Base-by-base conservation (phyloP, 2,329 filamentous ascomycete species). In the Grosmannia huntii region DNA sequence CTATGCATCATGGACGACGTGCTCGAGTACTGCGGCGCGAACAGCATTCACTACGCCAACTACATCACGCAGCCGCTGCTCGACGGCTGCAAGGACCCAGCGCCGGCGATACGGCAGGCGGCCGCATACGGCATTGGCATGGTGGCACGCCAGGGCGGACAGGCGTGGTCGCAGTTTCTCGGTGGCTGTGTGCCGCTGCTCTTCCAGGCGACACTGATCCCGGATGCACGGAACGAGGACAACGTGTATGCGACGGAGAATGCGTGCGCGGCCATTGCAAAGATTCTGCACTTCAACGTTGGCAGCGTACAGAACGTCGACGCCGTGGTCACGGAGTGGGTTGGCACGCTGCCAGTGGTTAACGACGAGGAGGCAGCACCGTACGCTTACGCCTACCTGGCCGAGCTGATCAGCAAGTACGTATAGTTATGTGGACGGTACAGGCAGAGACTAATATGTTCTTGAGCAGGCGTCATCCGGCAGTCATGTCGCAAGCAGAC, bases 1-100 rank as follows among this genome's bases (percentile, higher is more conserved):
- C 81, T 99, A 57, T 99, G 94, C 76, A 96, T 99, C 65, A 90
- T 96, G 78, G 94, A 99, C 68, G 94, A 99, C 70, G 92, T 99
- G 41, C 81, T 99, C 41, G 94, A 99, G 71, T 99, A 97, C 76
- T 97, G 91, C 69, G 91, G 92, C 0, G 81, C 86, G 0, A 85
- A 95, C 65, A 95, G 89, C 66, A 92, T 87, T 76, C 84, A 86
- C 64, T 99, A 95, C 70, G 85, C 86, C 67, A 82, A 85, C 64
- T 85, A 91, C 67, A 96, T 99, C 66, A 84, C 91, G 59, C 84
- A 90, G 66, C 91, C 94, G 12, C 81, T 99, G 46, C 79, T 95
- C 52, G 84, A 88, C 60, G 94, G 94, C 51, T 89, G 96, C 76
- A 83, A 83, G 66, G 92, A 97, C 66, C 74, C 84, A 31, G 89